Evolutionary conservation across 805 yeast species (phyloP).

Genomic region (Aciculoconidium aculeatum): DNA sequence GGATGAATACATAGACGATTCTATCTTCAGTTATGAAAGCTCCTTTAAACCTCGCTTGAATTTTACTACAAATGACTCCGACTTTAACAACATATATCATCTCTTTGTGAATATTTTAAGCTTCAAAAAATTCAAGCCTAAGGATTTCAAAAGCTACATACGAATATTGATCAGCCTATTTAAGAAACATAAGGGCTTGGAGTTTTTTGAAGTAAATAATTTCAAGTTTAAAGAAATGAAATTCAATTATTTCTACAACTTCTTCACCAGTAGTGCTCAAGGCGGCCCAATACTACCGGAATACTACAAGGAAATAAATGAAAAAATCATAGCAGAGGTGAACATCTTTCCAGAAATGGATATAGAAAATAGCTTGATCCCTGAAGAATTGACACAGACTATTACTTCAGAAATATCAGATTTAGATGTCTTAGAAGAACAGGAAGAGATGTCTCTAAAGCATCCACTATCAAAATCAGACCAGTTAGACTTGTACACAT

Average conservation of each 20-base stretch:
- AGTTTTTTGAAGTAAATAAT: slow-evolving; percentile 15
- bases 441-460: neutral
- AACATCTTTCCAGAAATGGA: slow-evolving; percentile 17
- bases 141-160: slow-evolving; percentile 13
- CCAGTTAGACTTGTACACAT: slow-evolving; percentile 10
- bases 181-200: slow-evolving; percentile 14
- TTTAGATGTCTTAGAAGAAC: neutral
- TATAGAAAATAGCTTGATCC: slow-evolving; percentile 3
- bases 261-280: slow-evolving; percentile 11
- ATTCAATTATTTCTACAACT: slow-evolving; percentile 12
- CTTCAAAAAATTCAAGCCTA: slow-evolving; percentile 9
- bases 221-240: slow-evolving; percentile 14
- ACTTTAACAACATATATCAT: slow-evolving; percentile 16
- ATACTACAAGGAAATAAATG: slow-evolving; percentile 9
- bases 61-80: slow-evolving; percentile 13
- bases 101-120: slow-evolving; percentile 18
- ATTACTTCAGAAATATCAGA: neutral
- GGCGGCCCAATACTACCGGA: slow-evolving; percentile 14
- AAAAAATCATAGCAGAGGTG: slow-evolving; percentile 10
- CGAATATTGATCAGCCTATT: slow-evolving; percentile 17
- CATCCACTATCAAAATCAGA: slow-evolving; percentile 13
- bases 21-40: slow-evolving; percentile 17
- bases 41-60: slow-evolving; percentile 9
- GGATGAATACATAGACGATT: slow-evolving; percentile 10
- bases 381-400: neutral